A percentile compares a stretch with the other conserved stretches of the same genome.
Evolutionary conservation across 2,329 filamentous ascomycete genomes (phyloP).

Genomic region (Rutstroemia sp.): DNA sequence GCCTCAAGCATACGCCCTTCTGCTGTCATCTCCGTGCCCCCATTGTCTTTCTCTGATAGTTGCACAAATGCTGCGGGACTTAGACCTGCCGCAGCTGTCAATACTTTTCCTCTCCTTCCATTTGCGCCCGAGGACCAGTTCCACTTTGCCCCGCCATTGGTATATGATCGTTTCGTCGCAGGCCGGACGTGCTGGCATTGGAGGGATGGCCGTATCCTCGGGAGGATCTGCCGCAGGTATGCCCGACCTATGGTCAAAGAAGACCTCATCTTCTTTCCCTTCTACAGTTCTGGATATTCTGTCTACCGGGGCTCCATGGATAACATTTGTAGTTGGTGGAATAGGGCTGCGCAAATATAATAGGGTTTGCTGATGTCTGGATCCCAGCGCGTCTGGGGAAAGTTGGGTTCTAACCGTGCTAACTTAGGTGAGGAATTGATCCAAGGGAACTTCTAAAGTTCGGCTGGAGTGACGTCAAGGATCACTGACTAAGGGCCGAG

Average conservation of each 20-base stretch:
- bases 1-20: slow-evolving; percentile 82
- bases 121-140: slow-evolving; percentile 13
- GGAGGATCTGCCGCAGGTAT: slow-evolving; percentile 33
- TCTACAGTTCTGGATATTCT: neutral
- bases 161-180: slow-evolving; percentile 13
- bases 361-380: neutral
- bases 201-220: slow-evolving; percentile 27
- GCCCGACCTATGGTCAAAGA: slow-evolving; percentile 37
- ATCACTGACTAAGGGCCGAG: neutral
- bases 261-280: slow-evolving; percentile 35
- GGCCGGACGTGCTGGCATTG: slow-evolving; percentile 16
- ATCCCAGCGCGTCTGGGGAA: too few relatives aligned
- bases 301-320: slow-evolving; percentile 24
- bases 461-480: slow-evolving; percentile 4
- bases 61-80: slow-evolving; percentile 51
- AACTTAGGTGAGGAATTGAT: too few relatives aligned
- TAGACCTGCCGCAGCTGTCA: slow-evolving; percentile 30
- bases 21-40: slow-evolving; percentile 55
- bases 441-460: neutral
- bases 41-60: slow-evolving; percentile 48
- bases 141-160: neutral
- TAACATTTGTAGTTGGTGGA: too few relatives aligned
- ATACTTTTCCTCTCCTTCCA: slow-evolving; percentile 14
- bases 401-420: too few relatives aligned
- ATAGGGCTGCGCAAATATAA: neutral